Percentiles rank a stretch among this genome's conserved stretches.
Conservation (phyloP, 805 yeast species). For the Starmerella powellii region DNA sequence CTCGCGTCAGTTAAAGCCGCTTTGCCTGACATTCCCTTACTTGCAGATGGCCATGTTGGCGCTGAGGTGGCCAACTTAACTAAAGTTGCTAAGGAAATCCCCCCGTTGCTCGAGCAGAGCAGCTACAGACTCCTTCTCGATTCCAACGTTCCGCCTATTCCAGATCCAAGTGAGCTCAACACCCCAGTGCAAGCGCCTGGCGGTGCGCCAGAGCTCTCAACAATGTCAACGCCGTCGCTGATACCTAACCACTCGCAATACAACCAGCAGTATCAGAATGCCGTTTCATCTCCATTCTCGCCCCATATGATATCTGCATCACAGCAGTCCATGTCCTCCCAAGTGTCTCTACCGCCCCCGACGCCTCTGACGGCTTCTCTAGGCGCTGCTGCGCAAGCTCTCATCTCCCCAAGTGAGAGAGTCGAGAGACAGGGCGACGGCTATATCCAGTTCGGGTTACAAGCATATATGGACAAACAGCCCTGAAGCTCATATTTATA, state of each 20-base stretch:
- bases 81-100: constrained; percentile 80
- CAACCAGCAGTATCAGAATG: too few relatives aligned
- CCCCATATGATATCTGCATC: not conserved
- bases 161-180: not conserved
- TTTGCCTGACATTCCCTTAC: constrained; percentile 66
- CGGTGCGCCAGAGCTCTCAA: too few relatives aligned
- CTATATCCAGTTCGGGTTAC: constrained; percentile 10
- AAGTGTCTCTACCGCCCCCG: constrained; percentile 24
- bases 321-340: not conserved
- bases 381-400: constrained; percentile 33
- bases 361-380: constrained; percentile 33
- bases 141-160: not conserved
- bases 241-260: not conserved
- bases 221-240: too few relatives aligned
- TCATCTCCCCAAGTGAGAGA: constrained; percentile 20
- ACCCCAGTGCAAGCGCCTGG: not conserved
- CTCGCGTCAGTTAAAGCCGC: constrained; percentile 72
- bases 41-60: constrained; percentile 60
- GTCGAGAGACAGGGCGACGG: constrained; percentile 14
- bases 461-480: not conserved
- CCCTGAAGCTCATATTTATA: not conserved
- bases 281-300: too few relatives aligned
- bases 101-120: constrained; percentile 66
- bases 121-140: constrained; percentile 32
- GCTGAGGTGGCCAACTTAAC: constrained; percentile 64